These are phyloP conservation scores for Ascodesmis nigricans DNA, from an alignment of 495 filamentous ascomycete genomes.

Conservation along the genomic window DNA sequence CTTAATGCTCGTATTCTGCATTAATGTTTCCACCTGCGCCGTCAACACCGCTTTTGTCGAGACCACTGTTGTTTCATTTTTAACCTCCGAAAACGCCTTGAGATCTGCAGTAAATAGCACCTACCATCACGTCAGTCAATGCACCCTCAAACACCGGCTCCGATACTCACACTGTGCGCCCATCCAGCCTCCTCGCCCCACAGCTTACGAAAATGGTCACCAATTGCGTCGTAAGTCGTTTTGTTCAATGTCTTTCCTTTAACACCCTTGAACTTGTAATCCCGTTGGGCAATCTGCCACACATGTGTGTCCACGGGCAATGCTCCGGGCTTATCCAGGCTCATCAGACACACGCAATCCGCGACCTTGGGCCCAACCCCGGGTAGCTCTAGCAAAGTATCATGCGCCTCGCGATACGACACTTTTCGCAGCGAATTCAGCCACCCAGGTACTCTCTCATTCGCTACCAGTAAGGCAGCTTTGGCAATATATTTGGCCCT, in stretches of 20 bases:
- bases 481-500: constrained; percentile 74
- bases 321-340: constrained; percentile 84
- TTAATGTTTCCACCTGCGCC: too few relatives aligned
- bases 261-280: constrained; percentile 76
- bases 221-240: constrained; percentile 70
- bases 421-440: constrained; percentile 45
- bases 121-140: constrained; percentile 7
- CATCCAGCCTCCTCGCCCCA: constrained; percentile 93
- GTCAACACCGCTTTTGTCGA: too few relatives aligned
- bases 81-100: constrained; percentile 50
- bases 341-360: constrained; percentile 93
- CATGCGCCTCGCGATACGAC: constrained; percentile 56
- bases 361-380: constrained; percentile 94
- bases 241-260: constrained; percentile 74
- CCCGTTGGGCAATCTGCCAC: constrained; percentile 79
- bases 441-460: constrained; percentile 49
- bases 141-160: too few relatives aligned
- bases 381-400: constrained; percentile 49
- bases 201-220: constrained; percentile 66
- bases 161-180: too few relatives aligned
- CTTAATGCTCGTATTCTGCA: too few relatives aligned
- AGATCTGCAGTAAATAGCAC: constrained; percentile 87
- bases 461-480: constrained; percentile 53
- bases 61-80: constrained; percentile 4
- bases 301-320: constrained; percentile 92